These are phyloP conservation scores for Pythium dissimile DNA, from an alignment of 352 stramenopile species.

Conservation along the genomic window DNA sequence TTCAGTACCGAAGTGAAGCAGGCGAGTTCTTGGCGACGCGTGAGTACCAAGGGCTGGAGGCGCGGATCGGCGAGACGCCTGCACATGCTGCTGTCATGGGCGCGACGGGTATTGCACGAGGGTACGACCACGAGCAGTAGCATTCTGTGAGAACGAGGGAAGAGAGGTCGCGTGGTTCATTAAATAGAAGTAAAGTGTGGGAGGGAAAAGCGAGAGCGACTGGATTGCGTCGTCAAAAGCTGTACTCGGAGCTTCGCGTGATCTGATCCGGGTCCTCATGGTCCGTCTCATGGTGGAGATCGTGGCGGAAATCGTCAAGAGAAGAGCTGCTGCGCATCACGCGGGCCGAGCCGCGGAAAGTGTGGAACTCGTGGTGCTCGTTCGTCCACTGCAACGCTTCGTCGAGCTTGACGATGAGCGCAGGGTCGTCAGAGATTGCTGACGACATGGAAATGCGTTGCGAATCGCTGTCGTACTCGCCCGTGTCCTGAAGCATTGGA, in stretches of 20 bases:
- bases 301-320: conserved; percentile 25
- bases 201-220: neutral
- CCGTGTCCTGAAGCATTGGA: conserved; percentile 11
- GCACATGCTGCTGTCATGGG: conserved; percentile 76
- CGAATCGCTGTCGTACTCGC: conserved; percentile 12
- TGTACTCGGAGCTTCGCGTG: conserved; percentile 24
- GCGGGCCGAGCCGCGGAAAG: neutral
- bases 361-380: neutral
- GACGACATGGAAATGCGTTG: conserved; percentile 13
- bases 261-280: conserved; percentile 12
- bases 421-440: conserved; percentile 7
- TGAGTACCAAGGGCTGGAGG: conserved; percentile 81
- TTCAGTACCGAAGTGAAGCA: conserved; percentile 65
- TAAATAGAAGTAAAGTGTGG: too few species aligned
- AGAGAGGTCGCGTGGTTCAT: too few species aligned
- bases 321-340: conserved; percentile 21
- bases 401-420: neutral
- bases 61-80: conserved; percentile 71
- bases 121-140: conserved; percentile 62
- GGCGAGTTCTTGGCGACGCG: conserved; percentile 64
- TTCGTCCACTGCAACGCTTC: conserved; percentile 5
- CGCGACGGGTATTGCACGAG: conserved; percentile 68
- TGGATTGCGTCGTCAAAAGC: conserved; percentile 6
- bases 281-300: conserved; percentile 20
- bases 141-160: too few species aligned